phyloP scores from a whole-genome alignment of 805 yeast species.

The Wickerhamomyces bovis region DNA sequence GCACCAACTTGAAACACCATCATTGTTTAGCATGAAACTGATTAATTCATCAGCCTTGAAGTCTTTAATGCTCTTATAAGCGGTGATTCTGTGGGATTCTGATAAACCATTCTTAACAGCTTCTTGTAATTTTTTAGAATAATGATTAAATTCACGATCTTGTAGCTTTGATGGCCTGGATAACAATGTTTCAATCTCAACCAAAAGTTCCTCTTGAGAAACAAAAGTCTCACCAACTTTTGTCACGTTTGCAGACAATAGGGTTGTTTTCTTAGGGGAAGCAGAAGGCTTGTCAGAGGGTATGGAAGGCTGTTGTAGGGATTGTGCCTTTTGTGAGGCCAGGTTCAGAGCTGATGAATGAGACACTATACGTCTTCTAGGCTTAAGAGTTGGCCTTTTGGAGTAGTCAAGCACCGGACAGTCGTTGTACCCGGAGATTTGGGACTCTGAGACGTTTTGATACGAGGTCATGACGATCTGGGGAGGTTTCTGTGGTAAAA shows the following conservation, averaged over 20 bases:
- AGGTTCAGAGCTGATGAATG: background rate
- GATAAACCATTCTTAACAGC: constrained; percentile 23
- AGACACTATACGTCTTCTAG: constrained; percentile 3
- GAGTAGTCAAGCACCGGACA: constrained; percentile 28
- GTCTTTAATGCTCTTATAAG: constrained; percentile 23
- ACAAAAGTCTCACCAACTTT: background rate
- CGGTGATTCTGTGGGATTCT: constrained; percentile 20
- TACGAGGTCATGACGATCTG: constrained; percentile 13
- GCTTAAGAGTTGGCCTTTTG: background rate
- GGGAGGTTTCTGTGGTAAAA: background rate
- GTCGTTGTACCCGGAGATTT: constrained; percentile 39
- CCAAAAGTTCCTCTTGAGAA: constrained; percentile 6
- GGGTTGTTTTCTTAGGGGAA: background rate
- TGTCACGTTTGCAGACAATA: background rate
- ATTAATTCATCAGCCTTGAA: constrained; percentile 27
- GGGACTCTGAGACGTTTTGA: constrained; percentile 35
- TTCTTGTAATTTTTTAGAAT: constrained; percentile 34
- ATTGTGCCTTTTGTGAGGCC: background rate
- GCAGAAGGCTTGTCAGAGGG: background rate
- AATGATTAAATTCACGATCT: constrained; percentile 37
- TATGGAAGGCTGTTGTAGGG: background rate
- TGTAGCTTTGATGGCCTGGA: constrained; percentile 27
- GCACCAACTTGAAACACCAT: constrained; percentile 60
- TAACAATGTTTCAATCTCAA: constrained; percentile 6
- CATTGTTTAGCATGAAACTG: constrained; percentile 51